Percentiles rank a stretch among this genome's conserved stretches.
Evolutionary conservation across 768 basidiomycete genomes (phyloP).

Genomic region (Amanita exitialis): DNA sequence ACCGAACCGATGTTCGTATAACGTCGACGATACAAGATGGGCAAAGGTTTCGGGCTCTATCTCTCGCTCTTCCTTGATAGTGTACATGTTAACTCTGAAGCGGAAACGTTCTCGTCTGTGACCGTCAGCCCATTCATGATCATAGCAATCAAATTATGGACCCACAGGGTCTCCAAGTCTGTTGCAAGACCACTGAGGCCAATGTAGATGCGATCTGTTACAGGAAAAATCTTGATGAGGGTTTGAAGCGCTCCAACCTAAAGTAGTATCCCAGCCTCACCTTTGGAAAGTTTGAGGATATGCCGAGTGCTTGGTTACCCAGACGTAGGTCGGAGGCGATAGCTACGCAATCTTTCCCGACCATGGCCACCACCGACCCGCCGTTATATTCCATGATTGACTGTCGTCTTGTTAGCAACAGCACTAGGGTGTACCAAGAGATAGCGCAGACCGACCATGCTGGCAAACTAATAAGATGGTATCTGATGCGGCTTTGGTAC

Average conservation of each 20-base stretch:
- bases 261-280: slow-evolving; percentile 28
- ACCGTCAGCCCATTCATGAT: slow-evolving; percentile 5
- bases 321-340: slow-evolving; percentile 93
- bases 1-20: slow-evolving; percentile 93
- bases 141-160: slow-evolving; percentile 8
- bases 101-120: slow-evolving; percentile 84
- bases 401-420: slow-evolving; percentile 26
- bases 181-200: slow-evolving; percentile 90
- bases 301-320: slow-evolving; percentile 78
- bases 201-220: slow-evolving; percentile 85
- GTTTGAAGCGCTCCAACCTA: slow-evolving; percentile 10
- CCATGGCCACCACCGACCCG: slow-evolving; percentile 99
- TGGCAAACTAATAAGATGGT: slow-evolving; percentile 5
- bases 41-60: slow-evolving; percentile 96
- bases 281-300: slow-evolving; percentile 93
- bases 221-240: slow-evolving; percentile 71
- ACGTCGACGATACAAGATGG: slow-evolving; percentile 88
- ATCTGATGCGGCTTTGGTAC: slow-evolving; percentile 13
- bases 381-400: slow-evolving; percentile 92
- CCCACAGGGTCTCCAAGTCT: slow-evolving; percentile 87
- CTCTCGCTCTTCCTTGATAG: slow-evolving; percentile 97
- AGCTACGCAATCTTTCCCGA: slow-evolving; percentile 96
- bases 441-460: slow-evolving; percentile 25
- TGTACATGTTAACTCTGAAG: slow-evolving; percentile 96
- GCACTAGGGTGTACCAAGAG: background rate